Evolutionary conservation across 805 yeast genomes (phyloP).

Genomic region (Lipomyces sp.): DNA sequence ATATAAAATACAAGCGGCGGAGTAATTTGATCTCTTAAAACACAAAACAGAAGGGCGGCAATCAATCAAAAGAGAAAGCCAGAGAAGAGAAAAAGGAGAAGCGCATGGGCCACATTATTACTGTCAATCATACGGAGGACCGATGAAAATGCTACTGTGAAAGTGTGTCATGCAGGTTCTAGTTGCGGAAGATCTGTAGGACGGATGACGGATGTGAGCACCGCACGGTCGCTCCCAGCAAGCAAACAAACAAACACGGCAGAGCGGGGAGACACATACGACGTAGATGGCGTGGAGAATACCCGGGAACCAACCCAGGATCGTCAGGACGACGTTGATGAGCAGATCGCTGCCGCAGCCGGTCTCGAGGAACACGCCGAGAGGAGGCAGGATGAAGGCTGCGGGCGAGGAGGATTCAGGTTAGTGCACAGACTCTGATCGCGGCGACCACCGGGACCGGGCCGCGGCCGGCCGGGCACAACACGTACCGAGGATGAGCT

Average conservation of each 20-base stretch:
- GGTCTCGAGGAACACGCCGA: slow-evolving; percentile 59
- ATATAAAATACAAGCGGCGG: no score
- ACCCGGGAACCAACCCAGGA: slow-evolving; percentile 73
- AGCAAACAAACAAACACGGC: not conserved
- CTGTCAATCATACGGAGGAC: no score
- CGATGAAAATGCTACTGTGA: no score
- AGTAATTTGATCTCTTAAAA: no score
- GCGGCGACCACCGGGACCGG: not conserved
- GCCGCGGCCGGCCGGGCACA: no score
- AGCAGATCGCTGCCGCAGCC: slow-evolving; percentile 51
- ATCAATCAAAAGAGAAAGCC: no score
- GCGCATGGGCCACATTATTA: no score
- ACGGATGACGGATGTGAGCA: not conserved
- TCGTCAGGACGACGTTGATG: slow-evolving; percentile 61
- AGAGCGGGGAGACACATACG: slow-evolving; percentile 20
- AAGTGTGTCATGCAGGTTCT: not conserved
- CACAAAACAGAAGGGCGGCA: no score
- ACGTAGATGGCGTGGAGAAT: slow-evolving; percentile 41
- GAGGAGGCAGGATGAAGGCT: slow-evolving; percentile 46
- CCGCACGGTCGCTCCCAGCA: not conserved
- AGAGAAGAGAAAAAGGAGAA: no score
- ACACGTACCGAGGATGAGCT: slow-evolving; percentile 45
- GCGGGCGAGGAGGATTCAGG: not conserved
- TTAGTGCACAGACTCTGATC: not conserved
- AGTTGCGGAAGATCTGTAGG: slow-evolving; percentile 12